Evolutionary conservation across 768 basidiomycete genomes (phyloP).

Genomic region (Mycena latifolia): DNA sequence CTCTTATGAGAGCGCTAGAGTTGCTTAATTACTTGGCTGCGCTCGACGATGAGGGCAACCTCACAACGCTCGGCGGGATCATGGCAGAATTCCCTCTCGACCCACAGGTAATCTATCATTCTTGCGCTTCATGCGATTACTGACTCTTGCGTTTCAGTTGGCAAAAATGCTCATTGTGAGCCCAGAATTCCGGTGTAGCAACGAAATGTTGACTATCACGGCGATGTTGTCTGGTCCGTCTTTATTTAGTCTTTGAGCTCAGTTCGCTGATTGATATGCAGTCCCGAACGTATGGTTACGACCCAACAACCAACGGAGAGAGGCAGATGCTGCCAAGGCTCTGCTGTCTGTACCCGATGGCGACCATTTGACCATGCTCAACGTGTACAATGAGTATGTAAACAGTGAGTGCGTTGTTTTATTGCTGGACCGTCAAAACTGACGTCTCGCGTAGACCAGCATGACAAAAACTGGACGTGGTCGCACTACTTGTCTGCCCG

Average conservation of each 20-base stretch:
- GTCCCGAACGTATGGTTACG: conserved; percentile 97
- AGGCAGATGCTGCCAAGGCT: conserved; percentile 94
- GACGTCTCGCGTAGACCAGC: conserved; percentile 61
- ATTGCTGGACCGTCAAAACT: not conserved
- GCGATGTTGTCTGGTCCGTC: conserved; percentile 93
- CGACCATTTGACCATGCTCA: conserved; percentile 95
- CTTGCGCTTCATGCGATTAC: not conserved
- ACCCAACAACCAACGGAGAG: conserved; percentile 87
- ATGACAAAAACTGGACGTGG: conserved; percentile 93
- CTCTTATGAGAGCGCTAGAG: conserved; percentile 96
- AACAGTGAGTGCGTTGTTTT: conserved; percentile 66
- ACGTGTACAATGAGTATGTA: conserved; percentile 94
- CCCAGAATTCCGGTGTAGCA: conserved; percentile 96
- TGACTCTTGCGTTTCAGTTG: conserved; percentile 58
- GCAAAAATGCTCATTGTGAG: conserved; percentile 95
- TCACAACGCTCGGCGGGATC: conserved; percentile 87
- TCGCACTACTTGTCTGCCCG: conserved; percentile 87
- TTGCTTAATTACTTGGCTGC: conserved; percentile 93
- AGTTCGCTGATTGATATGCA: conserved; percentile 38
- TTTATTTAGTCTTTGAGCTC: not conserved
- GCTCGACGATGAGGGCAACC: conserved; percentile 92
- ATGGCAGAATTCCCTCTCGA: conserved; percentile 99
- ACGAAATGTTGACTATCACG: conserved; percentile 94
- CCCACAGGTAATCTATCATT: conserved; percentile 75
- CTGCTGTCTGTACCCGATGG: conserved; percentile 91